A percentile compares a stretch with the other conserved stretches of the same genome.
Evolutionary conservation across 352 stramenopile genomes (phyloP).

Genomic region (Phytopythium chamaehyphon): DNA sequence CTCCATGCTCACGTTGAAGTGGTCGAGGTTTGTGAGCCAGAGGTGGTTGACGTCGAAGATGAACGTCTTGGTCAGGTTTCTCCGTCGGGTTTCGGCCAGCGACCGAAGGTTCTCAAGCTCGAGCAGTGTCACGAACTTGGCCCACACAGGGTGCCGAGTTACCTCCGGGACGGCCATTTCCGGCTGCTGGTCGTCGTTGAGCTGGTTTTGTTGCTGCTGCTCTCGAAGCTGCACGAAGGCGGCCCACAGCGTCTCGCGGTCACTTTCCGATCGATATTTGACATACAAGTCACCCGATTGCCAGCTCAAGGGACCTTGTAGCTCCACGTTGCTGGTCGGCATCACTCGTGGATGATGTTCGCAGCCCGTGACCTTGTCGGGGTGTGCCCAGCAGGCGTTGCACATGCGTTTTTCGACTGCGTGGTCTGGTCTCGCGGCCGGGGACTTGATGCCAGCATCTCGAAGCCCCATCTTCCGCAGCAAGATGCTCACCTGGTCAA

Average conservation of each 20-base stretch:
- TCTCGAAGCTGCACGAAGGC: slow-evolving; percentile 35
- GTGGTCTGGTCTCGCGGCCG: slow-evolving; percentile 48
- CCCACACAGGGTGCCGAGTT: slow-evolving; percentile 62
- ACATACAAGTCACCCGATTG: slow-evolving; percentile 72
- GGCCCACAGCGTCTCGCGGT: slow-evolving; percentile 60
- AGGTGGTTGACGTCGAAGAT: slow-evolving; percentile 88
- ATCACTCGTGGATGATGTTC: slow-evolving; percentile 50
- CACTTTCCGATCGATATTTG: slow-evolving; percentile 73
- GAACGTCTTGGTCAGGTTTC: slow-evolving; percentile 78
- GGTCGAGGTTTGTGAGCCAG: slow-evolving; percentile 89
- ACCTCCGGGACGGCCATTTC: slow-evolving; percentile 39
- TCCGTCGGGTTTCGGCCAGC: slow-evolving; percentile 51
- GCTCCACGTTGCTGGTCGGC: slow-evolving; percentile 32
- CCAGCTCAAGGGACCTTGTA: slow-evolving; percentile 80
- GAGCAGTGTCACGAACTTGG: slow-evolving; percentile 51
- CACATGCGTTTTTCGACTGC: slow-evolving; percentile 78
- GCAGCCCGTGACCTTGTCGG: slow-evolving; percentile 56
- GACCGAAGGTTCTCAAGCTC: slow-evolving; percentile 70
- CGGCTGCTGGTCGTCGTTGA: slow-evolving; percentile 14
- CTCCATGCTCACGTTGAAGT: slow-evolving; percentile 51
- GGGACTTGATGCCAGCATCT: slow-evolving; percentile 21
- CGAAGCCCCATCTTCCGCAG: slow-evolving; percentile 68
- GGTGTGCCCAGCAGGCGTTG: slow-evolving; percentile 67
- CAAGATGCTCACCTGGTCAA: slow-evolving; percentile 66
- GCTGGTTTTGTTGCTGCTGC: slow-evolving; percentile 29